phyloP scores from a whole-genome alignment of 768 basidiomycete species.

The Boletus vermiculosoides region DNA sequence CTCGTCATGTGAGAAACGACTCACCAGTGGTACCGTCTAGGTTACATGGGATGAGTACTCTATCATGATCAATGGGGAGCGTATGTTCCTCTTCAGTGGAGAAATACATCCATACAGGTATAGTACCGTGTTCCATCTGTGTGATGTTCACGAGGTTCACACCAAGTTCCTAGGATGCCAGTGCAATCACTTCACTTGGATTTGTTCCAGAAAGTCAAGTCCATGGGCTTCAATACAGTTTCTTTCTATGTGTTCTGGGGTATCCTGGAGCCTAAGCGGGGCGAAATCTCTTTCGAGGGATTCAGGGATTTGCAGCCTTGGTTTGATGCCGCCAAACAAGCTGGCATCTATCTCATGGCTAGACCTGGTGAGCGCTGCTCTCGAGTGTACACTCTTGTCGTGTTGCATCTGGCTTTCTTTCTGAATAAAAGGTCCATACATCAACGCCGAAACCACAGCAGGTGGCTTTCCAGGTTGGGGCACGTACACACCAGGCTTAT shows the following conservation, averaged over 20 bases:
- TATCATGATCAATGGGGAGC: constrained; percentile 54
- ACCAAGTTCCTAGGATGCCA: constrained; percentile 28
- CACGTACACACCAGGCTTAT: constrained; percentile 48
- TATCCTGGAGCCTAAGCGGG: constrained; percentile 39
- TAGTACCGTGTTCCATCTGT: background rate
- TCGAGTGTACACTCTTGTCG: background rate
- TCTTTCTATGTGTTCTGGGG: constrained; percentile 65
- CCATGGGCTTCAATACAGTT: constrained; percentile 38
- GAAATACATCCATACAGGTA: constrained; percentile 62
- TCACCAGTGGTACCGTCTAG: constrained; percentile 11
- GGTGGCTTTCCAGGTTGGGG: constrained; percentile 58
- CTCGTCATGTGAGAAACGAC: background rate
- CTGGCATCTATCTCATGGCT: constrained; percentile 29
- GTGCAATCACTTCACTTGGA: constrained; percentile 41
- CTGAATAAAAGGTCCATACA: constrained; percentile 23
- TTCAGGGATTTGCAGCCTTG: constrained; percentile 37
- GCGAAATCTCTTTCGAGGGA: constrained; percentile 52
- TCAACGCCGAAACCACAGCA: constrained; percentile 35
- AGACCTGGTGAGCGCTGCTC: constrained; percentile 20
- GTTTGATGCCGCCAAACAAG: constrained; percentile 30
- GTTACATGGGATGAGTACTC: constrained; percentile 64
- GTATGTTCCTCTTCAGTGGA: constrained; percentile 57
- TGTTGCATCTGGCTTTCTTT: background rate
- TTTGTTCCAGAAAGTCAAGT: constrained; percentile 61
- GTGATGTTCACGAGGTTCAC: background rate